A percentile compares a stretch with the other conserved stretches of the same genome.
phyloP scores from a whole-genome alignment of 108 stramenopile genomes.

The Cyclotella cryptica region DNA sequence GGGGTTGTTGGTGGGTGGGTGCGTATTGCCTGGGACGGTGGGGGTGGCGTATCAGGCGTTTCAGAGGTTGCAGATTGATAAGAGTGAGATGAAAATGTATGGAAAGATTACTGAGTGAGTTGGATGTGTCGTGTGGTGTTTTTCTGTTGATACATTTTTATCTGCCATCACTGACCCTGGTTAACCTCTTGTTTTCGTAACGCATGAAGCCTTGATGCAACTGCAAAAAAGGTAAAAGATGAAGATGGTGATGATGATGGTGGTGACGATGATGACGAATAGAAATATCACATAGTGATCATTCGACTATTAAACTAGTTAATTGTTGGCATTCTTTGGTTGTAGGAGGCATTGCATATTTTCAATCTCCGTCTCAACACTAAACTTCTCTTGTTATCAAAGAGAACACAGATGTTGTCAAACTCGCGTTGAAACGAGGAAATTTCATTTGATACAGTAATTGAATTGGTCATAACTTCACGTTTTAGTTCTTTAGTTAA shows the following conservation, averaged over 20 bases:
- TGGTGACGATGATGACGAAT: slow-evolving; percentile 9
- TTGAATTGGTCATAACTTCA: too few relatives aligned
- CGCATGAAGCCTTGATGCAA: slow-evolving; percentile 36
- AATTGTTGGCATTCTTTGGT: too few relatives aligned
- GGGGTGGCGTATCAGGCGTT: slow-evolving; percentile 47
- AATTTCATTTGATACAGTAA: too few relatives aligned
- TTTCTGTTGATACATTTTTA: background rate
- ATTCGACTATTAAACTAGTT: too few relatives aligned
- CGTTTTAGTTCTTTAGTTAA: background rate
- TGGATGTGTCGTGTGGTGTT: background rate
- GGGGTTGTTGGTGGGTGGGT: slow-evolving; percentile 24
- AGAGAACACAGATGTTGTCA: too few relatives aligned
- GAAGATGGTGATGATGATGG: slow-evolving; percentile 30
- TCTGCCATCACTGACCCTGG: background rate
- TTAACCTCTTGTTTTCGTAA: background rate
- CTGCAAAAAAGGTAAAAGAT: slow-evolving; percentile 34
- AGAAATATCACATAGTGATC: too few relatives aligned
- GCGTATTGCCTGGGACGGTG: slow-evolving; percentile 34
- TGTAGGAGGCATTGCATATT: too few relatives aligned
- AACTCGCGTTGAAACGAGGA: too few relatives aligned
- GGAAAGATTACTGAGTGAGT: slow-evolving; percentile 59
- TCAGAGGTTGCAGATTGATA: slow-evolving; percentile 53
- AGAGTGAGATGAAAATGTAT: slow-evolving; percentile 61
- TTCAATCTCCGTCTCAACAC: too few relatives aligned
- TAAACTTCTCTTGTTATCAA: too few relatives aligned